phyloP scores from a whole-genome alignment of 257 asterid species.

The Anisodus tanguticus region DNA sequence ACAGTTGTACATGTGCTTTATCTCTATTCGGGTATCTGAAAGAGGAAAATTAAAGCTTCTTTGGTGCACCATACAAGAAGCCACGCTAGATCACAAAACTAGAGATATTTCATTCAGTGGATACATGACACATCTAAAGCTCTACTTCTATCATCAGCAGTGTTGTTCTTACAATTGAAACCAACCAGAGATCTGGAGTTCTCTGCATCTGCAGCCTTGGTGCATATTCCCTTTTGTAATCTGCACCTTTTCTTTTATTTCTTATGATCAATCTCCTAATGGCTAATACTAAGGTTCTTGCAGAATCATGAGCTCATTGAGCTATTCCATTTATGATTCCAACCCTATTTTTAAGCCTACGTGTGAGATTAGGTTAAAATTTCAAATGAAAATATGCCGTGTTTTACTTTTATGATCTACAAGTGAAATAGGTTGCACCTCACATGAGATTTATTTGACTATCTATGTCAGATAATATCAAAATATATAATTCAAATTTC shows the following conservation, averaged over 20 bases:
- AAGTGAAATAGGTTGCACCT: background rate
- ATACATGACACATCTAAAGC: constrained; percentile 16
- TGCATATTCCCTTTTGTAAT: background rate
- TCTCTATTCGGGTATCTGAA: background rate
- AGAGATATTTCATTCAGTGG: background rate
- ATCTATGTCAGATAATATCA: background rate
- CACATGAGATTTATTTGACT: background rate
- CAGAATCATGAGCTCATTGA: constrained; percentile 19
- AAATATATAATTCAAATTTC: background rate
- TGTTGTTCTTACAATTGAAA: constrained; percentile 11
- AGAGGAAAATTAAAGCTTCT: background rate
- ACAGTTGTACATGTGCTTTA: background rate
- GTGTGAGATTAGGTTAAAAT: background rate
- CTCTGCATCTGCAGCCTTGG: background rate
- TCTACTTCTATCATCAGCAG: constrained; percentile 17
- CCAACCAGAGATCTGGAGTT: constrained; percentile 15
- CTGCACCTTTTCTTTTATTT: constrained; percentile 8
- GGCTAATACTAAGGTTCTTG: background rate
- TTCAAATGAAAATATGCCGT: background rate
- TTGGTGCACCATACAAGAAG: constrained; percentile 17
- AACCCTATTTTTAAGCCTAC: background rate
- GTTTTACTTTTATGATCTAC: background rate
- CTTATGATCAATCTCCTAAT: constrained; percentile 12
- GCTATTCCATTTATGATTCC: constrained; percentile 6
- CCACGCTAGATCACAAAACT: background rate